Conservation (phyloP, 225 moss, liverwort and hornwort genomes). For the Neckera pumila region DNA sequence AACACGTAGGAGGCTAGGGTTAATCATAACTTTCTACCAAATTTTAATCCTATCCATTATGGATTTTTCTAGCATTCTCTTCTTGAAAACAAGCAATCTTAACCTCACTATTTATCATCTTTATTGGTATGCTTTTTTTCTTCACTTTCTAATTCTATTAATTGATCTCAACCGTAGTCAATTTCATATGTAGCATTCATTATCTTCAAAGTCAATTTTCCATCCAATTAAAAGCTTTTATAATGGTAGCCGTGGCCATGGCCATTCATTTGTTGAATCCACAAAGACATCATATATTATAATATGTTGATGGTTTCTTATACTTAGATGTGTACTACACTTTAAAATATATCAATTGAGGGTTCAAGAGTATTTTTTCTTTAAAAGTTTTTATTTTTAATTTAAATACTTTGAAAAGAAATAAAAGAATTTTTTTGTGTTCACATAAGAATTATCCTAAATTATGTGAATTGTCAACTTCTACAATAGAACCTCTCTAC, state of each 20-base stretch:
- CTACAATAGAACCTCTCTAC: too few species aligned
- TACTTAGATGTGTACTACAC: not conserved
- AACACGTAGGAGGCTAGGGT: fast-evolving
- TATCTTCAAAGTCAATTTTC: not conserved
- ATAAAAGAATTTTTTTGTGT: not conserved
- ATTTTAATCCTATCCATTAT: not conserved
- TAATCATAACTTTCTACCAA: not conserved
- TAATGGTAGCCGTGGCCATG: fast-evolving
- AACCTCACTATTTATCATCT: too few species aligned
- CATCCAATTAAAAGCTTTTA: not conserved
- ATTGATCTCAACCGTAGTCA: not conserved
- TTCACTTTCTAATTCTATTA: not conserved
- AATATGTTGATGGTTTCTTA: not conserved
- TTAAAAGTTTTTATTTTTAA: not conserved
- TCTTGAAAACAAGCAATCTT: fast-evolving
- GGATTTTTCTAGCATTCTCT: fast-evolving
- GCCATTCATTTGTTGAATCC: not conserved
- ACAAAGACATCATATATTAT: not conserved
- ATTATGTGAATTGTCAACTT: fast-evolving
- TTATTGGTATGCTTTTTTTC: fast-evolving
- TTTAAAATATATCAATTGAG: not conserved
- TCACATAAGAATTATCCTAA: not conserved
- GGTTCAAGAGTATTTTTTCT: not conserved
- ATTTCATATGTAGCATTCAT: not conserved
- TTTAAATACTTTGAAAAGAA: not conserved